phyloP scores from a whole-genome alignment of 1,284 basidiomycete species.

The Pseudozyma sp. region DNA sequence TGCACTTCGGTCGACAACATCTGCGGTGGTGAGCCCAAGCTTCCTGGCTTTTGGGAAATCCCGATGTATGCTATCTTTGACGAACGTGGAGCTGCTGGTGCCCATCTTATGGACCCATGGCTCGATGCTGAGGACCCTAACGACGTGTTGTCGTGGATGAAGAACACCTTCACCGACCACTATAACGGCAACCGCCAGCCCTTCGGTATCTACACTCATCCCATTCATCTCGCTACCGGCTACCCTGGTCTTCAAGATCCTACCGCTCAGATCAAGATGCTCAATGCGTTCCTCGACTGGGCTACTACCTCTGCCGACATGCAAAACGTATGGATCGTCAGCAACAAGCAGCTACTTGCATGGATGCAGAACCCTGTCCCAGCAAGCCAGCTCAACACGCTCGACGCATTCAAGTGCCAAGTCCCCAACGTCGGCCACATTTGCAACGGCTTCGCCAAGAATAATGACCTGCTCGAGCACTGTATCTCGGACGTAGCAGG shows the following conservation, averaged over 20 bases:
- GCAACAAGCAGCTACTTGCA: conserved; percentile 78
- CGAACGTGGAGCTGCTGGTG: conserved; percentile 46
- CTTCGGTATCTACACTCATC: conserved; percentile 83
- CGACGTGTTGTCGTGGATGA: conserved; percentile 78
- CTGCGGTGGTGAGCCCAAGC: conserved; percentile 79
- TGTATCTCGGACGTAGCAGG: conserved; percentile 61
- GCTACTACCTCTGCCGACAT: conserved; percentile 69
- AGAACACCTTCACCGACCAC: conserved; percentile 77
- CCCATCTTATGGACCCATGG: conserved; percentile 84
- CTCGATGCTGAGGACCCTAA: conserved; percentile 71
- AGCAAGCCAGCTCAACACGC: conserved; percentile 62
- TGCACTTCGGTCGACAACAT: conserved; percentile 74
- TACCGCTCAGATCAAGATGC: conserved; percentile 70
- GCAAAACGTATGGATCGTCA: conserved; percentile 81
- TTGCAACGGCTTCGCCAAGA: conserved; percentile 59
- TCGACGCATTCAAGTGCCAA: conserved; percentile 63
- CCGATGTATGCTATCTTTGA: conserved; percentile 60
- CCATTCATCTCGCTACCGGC: conserved; percentile 79
- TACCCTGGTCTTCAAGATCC: conserved; percentile 53
- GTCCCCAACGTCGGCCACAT: conserved; percentile 54
- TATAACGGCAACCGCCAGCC: conserved; percentile 80
- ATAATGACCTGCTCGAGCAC: conserved; percentile 57
- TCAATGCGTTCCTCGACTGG: conserved; percentile 85
- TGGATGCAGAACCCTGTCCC: conserved; percentile 79
- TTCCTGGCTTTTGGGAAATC: conserved; percentile 74